Conservation (phyloP, 73 alveolate species). For the Tetrahymena thermophila region DNA sequence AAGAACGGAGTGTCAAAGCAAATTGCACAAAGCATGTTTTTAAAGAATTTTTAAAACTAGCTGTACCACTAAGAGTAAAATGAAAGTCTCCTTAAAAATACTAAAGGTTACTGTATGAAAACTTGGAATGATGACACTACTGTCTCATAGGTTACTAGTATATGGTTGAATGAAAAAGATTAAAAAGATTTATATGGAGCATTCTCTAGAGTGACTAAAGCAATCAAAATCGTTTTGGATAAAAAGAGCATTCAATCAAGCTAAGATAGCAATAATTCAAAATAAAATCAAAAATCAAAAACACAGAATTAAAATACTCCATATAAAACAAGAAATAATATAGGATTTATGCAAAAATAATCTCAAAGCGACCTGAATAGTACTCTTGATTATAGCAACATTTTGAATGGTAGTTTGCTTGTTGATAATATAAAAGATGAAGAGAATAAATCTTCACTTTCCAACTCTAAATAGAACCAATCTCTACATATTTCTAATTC, state of each 20-base stretch:
- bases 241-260: neutral
- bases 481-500: neutral
- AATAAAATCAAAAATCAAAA: neutral
- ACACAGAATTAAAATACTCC: neutral
- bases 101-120: neutral
- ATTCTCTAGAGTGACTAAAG: neutral
- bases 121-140: neutral
- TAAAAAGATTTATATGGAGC: neutral
- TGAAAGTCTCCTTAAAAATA: neutral
- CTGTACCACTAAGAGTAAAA: neutral
- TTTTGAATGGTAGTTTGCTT: neutral
- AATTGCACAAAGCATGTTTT: neutral
- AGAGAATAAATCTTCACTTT: neutral
- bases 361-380: neutral
- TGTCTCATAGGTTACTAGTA: neutral
- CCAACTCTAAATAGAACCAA: neutral
- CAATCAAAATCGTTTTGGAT: neutral
- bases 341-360: neutral
- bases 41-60: neutral
- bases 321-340: neutral
- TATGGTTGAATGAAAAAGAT: constrained; percentile 6
- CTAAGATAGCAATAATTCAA: neutral
- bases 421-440: neutral
- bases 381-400: neutral
- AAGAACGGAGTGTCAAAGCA: constrained; percentile 37